Evolutionary conservation across 805 yeast species (phyloP), one percentile per base, ranked within the genome.

Genomic region (Lachancea sp.): DNA sequence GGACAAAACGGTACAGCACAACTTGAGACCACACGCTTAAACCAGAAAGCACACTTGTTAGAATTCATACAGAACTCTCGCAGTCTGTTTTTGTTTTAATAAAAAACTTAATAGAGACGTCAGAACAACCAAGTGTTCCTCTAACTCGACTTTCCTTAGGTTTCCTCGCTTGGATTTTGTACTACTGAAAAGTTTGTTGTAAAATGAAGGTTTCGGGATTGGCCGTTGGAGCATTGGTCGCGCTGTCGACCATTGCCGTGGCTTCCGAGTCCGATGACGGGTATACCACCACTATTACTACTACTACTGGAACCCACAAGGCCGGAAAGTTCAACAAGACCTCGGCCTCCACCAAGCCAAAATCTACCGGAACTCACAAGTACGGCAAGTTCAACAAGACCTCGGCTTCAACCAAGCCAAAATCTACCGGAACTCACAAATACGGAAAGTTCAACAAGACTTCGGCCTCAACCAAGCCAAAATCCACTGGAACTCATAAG

Each of bases 331-430:
- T 75, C 56, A 68, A 75, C 68, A 70, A 69, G 54, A 68, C 72
- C 41, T 39, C 40, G 34, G 46, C 52, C 5, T 50, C 61, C 8
- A 38, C 52, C 13, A 46, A 61, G n/a, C 47, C 71, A 5, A 49
- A 55, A 46, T 25, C 62, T 18, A 62, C 74, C 45, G 74, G 74
- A 47, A 77, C 83, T 41, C 82, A 77, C 67, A 70, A 61, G 46
- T 67, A 67, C 49, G 84, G 84, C 49, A 69, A 69, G 55, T 70
- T 75, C 67, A 68, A 69, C 60, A 67, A 70, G 55, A 68, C 72
- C 42, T 39, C 40, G 31, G 45, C 52, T 5, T 50, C 61, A 7
- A 39, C 52, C 12, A 46, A 61, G 12, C 47, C 71, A 5, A 49
- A 55, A 46, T 24, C 62, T 18, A 63, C 75, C 45, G 74, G 74